A percentile compares a stretch with the other conserved stretches of the same genome.
phyloP scores from a whole-genome alignment of 768 basidiomycete genomes.

The Xanthoconium stramineum region DNA sequence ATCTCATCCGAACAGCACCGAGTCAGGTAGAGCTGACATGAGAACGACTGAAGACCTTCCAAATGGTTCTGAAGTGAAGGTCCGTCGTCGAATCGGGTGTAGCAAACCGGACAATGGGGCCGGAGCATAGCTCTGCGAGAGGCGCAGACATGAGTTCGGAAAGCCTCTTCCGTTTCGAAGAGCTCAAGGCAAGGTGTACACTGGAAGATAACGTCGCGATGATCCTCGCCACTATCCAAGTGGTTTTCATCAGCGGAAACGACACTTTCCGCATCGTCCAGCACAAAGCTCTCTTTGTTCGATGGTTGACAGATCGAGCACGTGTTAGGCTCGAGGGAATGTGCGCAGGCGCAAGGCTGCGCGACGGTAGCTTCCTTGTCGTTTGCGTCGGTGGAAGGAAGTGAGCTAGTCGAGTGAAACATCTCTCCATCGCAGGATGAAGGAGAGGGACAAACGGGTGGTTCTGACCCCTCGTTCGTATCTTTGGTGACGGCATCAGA shows the following conservation, averaged over 20 bases:
- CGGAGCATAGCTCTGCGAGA: constrained; percentile 6
- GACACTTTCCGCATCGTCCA: not conserved
- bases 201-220: not conserved
- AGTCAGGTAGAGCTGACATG: constrained; percentile 20
- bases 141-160: constrained; percentile 16
- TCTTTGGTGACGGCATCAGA: not conserved
- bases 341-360: not conserved
- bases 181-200: constrained; percentile 16
- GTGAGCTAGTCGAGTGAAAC: constrained; percentile 1
- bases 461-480: not conserved
- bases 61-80: constrained; percentile 17
- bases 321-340: not conserved
- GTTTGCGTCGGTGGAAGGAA: not conserved
- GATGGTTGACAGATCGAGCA: constrained; percentile 12
- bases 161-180: constrained; percentile 12
- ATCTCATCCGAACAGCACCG: constrained; percentile 23
- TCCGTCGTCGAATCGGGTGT: constrained; percentile 21
- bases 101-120: constrained; percentile 23
- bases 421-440: constrained; percentile 11
- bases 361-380: not conserved
- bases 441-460: not conserved
- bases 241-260: not conserved
- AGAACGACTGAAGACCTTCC: constrained; percentile 8
- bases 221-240: not conserved
- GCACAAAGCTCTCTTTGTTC: not conserved